These are phyloP conservation scores for Diphasiastrum complanatum DNA, from an alignment of 83 land plant species.

Conservation along the genomic window DNA sequence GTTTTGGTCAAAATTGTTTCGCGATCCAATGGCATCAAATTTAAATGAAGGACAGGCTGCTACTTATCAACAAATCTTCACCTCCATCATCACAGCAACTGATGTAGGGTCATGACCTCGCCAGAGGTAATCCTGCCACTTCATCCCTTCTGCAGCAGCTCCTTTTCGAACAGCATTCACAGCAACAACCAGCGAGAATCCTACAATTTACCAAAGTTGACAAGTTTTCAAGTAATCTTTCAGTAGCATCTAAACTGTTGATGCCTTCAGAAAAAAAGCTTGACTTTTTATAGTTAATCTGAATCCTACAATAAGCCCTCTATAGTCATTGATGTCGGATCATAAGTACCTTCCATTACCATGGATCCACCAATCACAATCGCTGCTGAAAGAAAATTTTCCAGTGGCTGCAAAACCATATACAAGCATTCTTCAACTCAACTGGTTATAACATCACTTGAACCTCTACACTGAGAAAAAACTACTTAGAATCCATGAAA, in stretches of 20 bases:
- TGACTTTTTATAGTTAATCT: background rate
- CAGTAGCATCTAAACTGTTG: background rate
- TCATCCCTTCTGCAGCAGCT: conserved; percentile 96
- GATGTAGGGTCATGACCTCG: conserved; percentile 99
- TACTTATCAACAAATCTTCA: conserved; percentile 5
- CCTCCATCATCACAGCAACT: conserved; percentile 99
- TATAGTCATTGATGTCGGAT: background rate
- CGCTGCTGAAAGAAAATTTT: conserved; percentile 66
- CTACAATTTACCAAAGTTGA: conserved; percentile 39
- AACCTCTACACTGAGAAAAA: no score
- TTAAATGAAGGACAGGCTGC: background rate
- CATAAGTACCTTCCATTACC: conserved; percentile 72
- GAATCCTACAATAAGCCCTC: conserved; percentile 1
- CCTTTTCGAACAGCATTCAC: conserved; percentile 86
- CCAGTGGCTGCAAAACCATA: conserved; percentile 59
- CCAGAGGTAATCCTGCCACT: conserved; percentile 75
- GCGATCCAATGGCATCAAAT: no score
- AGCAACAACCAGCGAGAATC: conserved; percentile 84
- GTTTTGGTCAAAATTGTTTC: no score
- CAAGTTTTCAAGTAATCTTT: conserved; percentile 5
- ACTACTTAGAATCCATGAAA: no score
- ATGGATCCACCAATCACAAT: conserved; percentile 86
- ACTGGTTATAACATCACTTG: no score
- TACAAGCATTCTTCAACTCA: no score
- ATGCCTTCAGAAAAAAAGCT: background rate